Base-by-base conservation (phyloP, 2,329 filamentous ascomycete species). In the Trichoderma sp. region DNA sequence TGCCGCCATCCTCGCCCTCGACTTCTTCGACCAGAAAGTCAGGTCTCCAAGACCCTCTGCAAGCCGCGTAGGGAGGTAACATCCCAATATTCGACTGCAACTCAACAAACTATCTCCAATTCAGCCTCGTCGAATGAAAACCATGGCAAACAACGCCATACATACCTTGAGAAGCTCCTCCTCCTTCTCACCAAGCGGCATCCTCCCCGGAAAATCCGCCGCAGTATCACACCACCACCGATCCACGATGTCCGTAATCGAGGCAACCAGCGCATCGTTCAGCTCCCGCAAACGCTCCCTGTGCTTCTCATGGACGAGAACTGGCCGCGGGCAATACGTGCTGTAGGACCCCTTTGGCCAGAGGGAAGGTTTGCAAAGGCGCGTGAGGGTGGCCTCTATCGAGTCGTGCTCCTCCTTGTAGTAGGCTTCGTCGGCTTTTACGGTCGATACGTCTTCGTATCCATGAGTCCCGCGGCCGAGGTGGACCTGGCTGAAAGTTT, bases 141-240 rank as follows among this genome's bases (percentile, higher is more conserved):
- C 7, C 1, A 57, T 17, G 15, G 14, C 12, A 10, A 39, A 64
- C n/a, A 52, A 19, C 19, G 28, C 5, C 12, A 19, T 15, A 51
- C 64, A 15, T 17, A 75, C 76, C 67, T 69, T 66, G 4, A 78
- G 65, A 0, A 77, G 65, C 0, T 72, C 68, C 34, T 77, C 72
- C 43, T 77, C 76, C 5, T 72, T 67, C 0, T 28, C 51, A 2
- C 74, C 72, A 0, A 78, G 51, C 0, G 77, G 76, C 76, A 78
- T 78, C 3, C 75, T 71, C 50, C 68, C 62, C 0, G 73, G 72
- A 52, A 78, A 73, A 1, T 63, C 41, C 1, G 76, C 75, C 0
- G 72, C 67, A 5, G 19, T 4, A 28, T 78, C 76, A 3, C 56
- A 68, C 77, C 77, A 80, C 78, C 78, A 80, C 4, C 77, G 72